Percentiles rank a stretch among this genome's conserved stretches.
Evolutionary conservation across 495 filamentous ascomycete species (phyloP).

Genomic region (Bryoglossum gracile): DNA sequence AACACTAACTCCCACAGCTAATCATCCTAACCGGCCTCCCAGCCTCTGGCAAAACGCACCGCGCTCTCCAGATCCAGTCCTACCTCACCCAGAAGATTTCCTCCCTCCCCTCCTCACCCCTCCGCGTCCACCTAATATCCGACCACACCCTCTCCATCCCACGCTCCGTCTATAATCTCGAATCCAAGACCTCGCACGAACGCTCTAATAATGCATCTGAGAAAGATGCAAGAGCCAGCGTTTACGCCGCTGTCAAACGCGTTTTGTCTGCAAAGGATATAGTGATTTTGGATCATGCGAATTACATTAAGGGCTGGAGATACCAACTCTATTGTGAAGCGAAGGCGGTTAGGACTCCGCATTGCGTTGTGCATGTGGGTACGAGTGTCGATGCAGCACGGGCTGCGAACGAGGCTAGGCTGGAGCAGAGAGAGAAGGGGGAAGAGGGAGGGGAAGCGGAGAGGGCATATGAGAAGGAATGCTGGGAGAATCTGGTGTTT

Average conservation of each 20-base stretch:
- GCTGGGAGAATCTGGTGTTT: constrained; percentile 89
- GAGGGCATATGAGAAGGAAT: constrained; percentile 54
- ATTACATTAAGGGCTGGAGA: constrained; percentile 97
- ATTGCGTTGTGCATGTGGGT: constrained; percentile 82
- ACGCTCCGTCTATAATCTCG: constrained; percentile 56
- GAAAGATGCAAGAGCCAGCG: constrained; percentile 84
- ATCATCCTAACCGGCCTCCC: constrained; percentile 91
- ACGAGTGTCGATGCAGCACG: constrained; percentile 62
- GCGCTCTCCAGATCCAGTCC: constrained; percentile 67
- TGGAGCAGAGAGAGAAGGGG: constrained; percentile 22
- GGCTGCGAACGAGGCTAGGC: constrained; percentile 47
- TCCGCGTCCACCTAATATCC: constrained; percentile 60
- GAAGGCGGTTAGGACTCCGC: constrained; percentile 75
- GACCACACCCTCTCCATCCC: constrained; percentile 57
- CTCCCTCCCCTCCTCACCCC: constrained; percentile 31
- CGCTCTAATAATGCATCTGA: constrained; percentile 57
- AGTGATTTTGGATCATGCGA: constrained; percentile 82
- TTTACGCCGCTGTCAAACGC: constrained; percentile 81
- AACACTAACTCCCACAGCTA: constrained; percentile 64
- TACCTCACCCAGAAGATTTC: constrained; percentile 54
- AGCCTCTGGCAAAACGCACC: constrained; percentile 85
- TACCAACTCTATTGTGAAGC: constrained; percentile 96
- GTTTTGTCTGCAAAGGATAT: constrained; percentile 69
- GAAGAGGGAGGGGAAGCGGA: constrained; percentile 30
- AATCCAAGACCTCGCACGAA: constrained; percentile 37